Evolutionary conservation across 1,284 basidiomycete species (phyloP).

Genomic region (Schizophyllum amplum): DNA sequence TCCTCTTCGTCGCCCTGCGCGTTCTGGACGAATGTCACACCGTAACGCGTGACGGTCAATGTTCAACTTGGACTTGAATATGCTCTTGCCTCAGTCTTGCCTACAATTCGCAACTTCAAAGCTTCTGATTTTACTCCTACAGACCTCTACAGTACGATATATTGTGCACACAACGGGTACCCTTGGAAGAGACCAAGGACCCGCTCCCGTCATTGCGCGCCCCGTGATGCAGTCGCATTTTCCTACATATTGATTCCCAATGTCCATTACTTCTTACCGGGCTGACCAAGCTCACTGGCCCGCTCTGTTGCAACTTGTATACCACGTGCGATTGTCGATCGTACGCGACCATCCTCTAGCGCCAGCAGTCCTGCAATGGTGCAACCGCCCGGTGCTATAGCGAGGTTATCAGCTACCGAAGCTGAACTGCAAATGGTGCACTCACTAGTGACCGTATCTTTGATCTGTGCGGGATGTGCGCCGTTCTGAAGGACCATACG

Average conservation of each 20-base stretch:
- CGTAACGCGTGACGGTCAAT: not conserved
- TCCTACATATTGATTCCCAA: too few relatives aligned
- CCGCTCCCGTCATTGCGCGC: too few relatives aligned
- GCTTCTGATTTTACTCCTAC: too few relatives aligned
- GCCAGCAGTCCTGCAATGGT: constrained; percentile 95
- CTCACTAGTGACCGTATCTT: constrained; percentile 96
- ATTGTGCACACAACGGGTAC: too few relatives aligned
- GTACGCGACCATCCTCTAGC: constrained; percentile 89
- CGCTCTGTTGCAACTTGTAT: constrained; percentile 92
- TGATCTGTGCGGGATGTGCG: constrained; percentile 92
- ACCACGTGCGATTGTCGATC: constrained; percentile 92
- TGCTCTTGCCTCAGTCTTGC: too few relatives aligned
- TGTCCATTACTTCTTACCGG: constrained; percentile 30
- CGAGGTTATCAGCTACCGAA: constrained; percentile 1
- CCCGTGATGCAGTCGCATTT: too few relatives aligned
- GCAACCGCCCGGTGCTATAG: constrained; percentile 90
- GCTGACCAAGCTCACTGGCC: constrained; percentile 72
- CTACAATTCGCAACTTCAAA: not conserved
- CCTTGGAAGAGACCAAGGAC: too few relatives aligned
- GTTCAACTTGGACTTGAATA: not conserved
- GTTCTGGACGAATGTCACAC: not conserved
- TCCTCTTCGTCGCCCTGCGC: not conserved
- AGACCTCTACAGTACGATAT: too few relatives aligned
- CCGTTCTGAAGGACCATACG: constrained; percentile 89
- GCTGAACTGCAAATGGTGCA: constrained; percentile 8